These are phyloP conservation scores for Parathielavia appendiculata DNA, from an alignment of 495 filamentous ascomycete species.

Conservation along the genomic window DNA sequence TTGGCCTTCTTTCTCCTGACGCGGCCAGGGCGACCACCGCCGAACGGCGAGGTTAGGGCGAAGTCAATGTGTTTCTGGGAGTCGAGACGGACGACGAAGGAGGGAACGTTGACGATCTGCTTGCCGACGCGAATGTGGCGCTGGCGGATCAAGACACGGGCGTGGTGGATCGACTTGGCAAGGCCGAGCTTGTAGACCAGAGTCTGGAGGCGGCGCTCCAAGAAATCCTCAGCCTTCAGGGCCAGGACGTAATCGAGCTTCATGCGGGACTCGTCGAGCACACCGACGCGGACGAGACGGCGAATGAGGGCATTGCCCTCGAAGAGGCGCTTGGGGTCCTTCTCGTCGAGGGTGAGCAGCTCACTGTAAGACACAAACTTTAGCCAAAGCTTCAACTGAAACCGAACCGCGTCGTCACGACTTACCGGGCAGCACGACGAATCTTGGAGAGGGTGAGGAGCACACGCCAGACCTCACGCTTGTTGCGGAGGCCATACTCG, in stretches of 20 bases:
- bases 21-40: slow-evolving; percentile 93
- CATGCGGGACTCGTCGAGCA: slow-evolving; percentile 99
- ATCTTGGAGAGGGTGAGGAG: slow-evolving; percentile 99
- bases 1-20: slow-evolving; percentile 98
- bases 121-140: slow-evolving; percentile 99
- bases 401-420: neutral
- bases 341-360: slow-evolving; percentile 99
- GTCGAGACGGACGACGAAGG: slow-evolving; percentile 98
- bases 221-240: slow-evolving; percentile 96
- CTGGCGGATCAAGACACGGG: slow-evolving; percentile 97
- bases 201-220: slow-evolving; percentile 98
- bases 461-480: slow-evolving; percentile 99
- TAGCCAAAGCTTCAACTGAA: slow-evolving; percentile 3
- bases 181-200: slow-evolving; percentile 99
- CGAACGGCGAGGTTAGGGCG: slow-evolving; percentile 91
- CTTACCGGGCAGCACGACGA: slow-evolving; percentile 99
- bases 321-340: slow-evolving; percentile 99
- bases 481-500: slow-evolving; percentile 98
- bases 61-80: slow-evolving; percentile 99
- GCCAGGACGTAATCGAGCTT: slow-evolving; percentile 99
- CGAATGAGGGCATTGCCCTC: slow-evolving; percentile 99
- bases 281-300: slow-evolving; percentile 98
- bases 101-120: slow-evolving; percentile 99
- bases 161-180: slow-evolving; percentile 99
- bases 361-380: slow-evolving; percentile 55